Base-by-base conservation (phyloP, 805 yeast genomes). In the Saccharomycopsis sp. region DNA sequence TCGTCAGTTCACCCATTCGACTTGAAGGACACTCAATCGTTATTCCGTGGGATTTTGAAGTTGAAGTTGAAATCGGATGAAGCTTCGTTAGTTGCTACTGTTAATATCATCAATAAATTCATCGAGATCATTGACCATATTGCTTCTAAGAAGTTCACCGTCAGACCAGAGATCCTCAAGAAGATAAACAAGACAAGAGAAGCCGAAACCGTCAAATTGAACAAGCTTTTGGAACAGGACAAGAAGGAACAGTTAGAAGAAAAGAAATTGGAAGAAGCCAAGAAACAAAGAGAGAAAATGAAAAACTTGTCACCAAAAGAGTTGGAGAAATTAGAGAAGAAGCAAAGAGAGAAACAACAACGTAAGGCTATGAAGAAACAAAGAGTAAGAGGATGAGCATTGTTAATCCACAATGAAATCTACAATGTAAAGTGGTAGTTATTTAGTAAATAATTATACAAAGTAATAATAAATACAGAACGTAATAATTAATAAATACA, bases 151-250 rank as follows among this genome's bases (percentile, higher is more conserved):
- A 77, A 76, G 64, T 77, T 75, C 63, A 76, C 80, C 56, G 82
- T 89, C 74, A 85, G 87, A 70, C 79, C 85, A 14, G 97, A 91
- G 70, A 78, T 91, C 58, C 73, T 84, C 61, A 87, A 84, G 71
- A 93, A 89, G 76, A 78, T 90, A 59, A 82, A 78, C 69, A 85
- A 84, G 68, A 81, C 88, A 55, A 90, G 99, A 78, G 87, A 84
- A 64, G 75, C 71, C 47, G 97, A 92, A 74, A 67, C 82, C 54
- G 72, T 78, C 60, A 90, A 89, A 75, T 76, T 92, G 64, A 77
- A 80, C 65, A 90, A 87, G 74, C 72, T 77, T n/a, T 77, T 79
- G 64, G 93, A 89, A 60, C 85, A 80, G 15, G 72, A 72, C 55
- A 83, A 81, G 67, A 81, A 82, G 63, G 97, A 89, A 69, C 83